phyloP scores from a whole-genome alignment of 352 stramenopile genomes.

The Labyrinthula sp. region DNA sequence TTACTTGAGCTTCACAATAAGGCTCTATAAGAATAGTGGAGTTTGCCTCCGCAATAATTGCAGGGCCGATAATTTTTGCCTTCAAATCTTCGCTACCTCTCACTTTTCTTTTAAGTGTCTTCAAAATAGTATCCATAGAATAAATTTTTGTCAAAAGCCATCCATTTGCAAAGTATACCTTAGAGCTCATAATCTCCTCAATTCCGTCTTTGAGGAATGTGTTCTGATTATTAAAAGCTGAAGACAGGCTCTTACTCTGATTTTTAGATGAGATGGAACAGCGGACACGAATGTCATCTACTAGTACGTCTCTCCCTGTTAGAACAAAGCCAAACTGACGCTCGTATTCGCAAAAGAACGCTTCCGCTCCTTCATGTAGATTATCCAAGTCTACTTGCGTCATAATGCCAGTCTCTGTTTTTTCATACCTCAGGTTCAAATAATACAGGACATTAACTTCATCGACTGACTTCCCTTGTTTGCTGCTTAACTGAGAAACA shows the following conservation, averaged over 20 bases:
- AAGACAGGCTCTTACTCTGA: too few relatives aligned
- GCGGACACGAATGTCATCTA: slow-evolving; percentile 91
- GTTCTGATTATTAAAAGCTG: too few relatives aligned
- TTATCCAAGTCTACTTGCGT: slow-evolving; percentile 35
- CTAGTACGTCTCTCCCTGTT: slow-evolving; percentile 63
- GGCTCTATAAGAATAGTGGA: slow-evolving; percentile 89
- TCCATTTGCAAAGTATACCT: slow-evolving; percentile 51
- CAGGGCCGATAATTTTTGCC: slow-evolving; percentile 52
- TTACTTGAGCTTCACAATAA: slow-evolving; percentile 70
- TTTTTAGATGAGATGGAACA: slow-evolving; percentile 55
- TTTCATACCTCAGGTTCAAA: slow-evolving; percentile 91
- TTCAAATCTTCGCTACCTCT: background rate
- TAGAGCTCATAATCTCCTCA: too few relatives aligned
- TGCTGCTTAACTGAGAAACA: slow-evolving; percentile 31
- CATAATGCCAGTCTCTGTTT: slow-evolving; percentile 94
- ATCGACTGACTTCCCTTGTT: slow-evolving; percentile 50
- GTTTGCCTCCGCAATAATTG: slow-evolving; percentile 93
- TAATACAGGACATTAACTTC: slow-evolving; percentile 73
- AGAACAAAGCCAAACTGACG: slow-evolving; percentile 93
- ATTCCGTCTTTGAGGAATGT: too few relatives aligned
- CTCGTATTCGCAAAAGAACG: slow-evolving; percentile 73
- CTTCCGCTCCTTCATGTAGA: slow-evolving; percentile 33
- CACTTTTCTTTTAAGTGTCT: too few relatives aligned
- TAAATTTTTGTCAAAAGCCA: slow-evolving; percentile 64
- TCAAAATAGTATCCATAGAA: slow-evolving; percentile 47